These are phyloP conservation scores for Cairneyella variabilis DNA, from an alignment of 495 filamentous ascomycete genomes.

Conservation along the genomic window DNA sequence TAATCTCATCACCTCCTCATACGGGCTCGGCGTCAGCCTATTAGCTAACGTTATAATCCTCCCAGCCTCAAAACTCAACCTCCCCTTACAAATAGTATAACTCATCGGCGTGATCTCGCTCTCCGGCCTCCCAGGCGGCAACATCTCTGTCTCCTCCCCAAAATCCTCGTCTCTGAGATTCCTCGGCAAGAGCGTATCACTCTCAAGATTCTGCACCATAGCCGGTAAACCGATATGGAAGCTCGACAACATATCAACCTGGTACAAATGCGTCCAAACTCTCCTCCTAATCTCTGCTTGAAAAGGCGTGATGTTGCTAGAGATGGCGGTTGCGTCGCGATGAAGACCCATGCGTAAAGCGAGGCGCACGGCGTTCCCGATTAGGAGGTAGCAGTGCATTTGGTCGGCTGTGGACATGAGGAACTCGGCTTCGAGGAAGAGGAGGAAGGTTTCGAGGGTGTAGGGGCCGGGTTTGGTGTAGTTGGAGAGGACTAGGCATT, in stretches of 20 bases:
- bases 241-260: constrained; percentile 45
- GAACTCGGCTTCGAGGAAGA: constrained; percentile 45
- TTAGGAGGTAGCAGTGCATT: constrained; percentile 44
- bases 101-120: constrained; percentile 44
- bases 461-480: constrained; percentile 41
- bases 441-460: constrained; percentile 44
- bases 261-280: constrained; percentile 46
- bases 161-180: constrained; percentile 51
- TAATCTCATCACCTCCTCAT: constrained; percentile 64
- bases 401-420: constrained; percentile 38
- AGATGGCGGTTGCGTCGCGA: constrained; percentile 41
- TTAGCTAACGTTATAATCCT: constrained; percentile 38
- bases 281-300: constrained; percentile 54
- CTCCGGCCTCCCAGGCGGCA: constrained; percentile 40
- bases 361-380: constrained; percentile 43
- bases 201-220: constrained; percentile 43
- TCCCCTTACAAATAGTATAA: constrained; percentile 45
- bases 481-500: constrained; percentile 41
- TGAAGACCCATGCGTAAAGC: constrained; percentile 55
- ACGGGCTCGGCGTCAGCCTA: constrained; percentile 38
- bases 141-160: constrained; percentile 33
- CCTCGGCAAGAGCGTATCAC: constrained; percentile 40
- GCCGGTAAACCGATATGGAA: constrained; percentile 53
- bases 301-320: constrained; percentile 48
- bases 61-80: constrained; percentile 33